Evolutionary conservation across 192 early-diverging fungal species (phyloP), one percentile per base, ranked within the genome.

Genomic region (Oehlia diaphana): DNA sequence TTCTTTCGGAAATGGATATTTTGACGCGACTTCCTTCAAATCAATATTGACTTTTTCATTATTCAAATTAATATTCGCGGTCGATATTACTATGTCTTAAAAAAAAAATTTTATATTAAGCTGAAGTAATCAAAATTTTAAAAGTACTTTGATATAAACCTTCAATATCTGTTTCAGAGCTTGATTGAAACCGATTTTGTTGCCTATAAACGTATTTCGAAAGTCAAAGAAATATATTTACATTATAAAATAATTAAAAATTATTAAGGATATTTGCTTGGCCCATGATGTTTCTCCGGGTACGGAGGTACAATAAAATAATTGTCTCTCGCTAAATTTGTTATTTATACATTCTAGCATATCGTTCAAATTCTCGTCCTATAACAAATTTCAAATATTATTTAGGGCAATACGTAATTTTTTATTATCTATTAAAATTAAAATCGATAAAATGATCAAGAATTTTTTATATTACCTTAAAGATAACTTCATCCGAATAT

Each of bases 251-350:
- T 12, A 68, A 35, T 68, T 35, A 33, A 4, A 33, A 37, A 33
- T 37, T 35, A 35, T 33, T 68, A 37, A 82, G 68, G 50, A 82
- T 82, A 81, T 69, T 28, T 87, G 72, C 44, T 85, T 88, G 44
- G 86, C 85, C 94, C 94, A 95, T 35, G 81, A 58, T 28, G 82
- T 85, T 70, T 92, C 89, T 6, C 93, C 94, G 12, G 94, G 94
- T 53, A 93, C 85, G 5, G 92, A 91, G 0, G 93, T 87, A 73
- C 92, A 92, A 77, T 94, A 95, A 13, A 89, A 87, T 26, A 91
- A 83, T 35, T 89, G 86, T 64, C 90, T 88, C 63, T 94, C 92
- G 58, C 86, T 86, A 82, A 91, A 91, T 50, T 42, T 2, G 37
- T 26, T 76, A 50, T 74, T 61, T 10, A 35, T 12, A n/a, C 9